Conservation (phyloP, 2,329 filamentous ascomycete genomes). For the Fusarium fracticaudum region DNA sequence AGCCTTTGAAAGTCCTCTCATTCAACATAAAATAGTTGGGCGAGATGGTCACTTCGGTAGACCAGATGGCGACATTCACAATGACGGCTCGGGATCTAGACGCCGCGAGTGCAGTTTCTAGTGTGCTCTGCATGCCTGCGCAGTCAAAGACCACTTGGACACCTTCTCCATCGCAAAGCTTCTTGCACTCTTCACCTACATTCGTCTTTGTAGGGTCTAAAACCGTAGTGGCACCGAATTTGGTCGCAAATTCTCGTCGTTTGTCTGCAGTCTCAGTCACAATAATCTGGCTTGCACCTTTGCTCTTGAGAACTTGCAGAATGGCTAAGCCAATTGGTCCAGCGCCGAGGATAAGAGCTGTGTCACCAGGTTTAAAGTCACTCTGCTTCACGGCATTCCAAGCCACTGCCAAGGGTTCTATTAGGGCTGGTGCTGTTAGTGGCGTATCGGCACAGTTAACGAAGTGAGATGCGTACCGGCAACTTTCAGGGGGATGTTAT, state of each 20-base stretch:
- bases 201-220: background rate
- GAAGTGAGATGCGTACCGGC: background rate
- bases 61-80: background rate
- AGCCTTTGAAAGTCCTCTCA: background rate
- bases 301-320: background rate
- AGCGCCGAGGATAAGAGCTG: background rate
- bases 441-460: accelerated
- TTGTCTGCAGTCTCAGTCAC: background rate
- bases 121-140: background rate
- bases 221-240: background rate
- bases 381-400: background rate
- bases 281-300: background rate
- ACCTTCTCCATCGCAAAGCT: background rate
- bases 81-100: background rate
- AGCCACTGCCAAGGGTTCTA: background rate
- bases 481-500: background rate
- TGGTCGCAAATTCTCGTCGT: background rate
- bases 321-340: background rate
- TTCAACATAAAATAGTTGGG: background rate
- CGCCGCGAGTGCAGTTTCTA: background rate
- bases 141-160: background rate
- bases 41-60: background rate
- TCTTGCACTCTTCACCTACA: background rate
- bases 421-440: background rate
- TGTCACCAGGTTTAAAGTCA: background rate